Base-by-base conservation (phyloP, 2,329 filamentous ascomycete genomes). In the Fusarium chuoi region DNA sequence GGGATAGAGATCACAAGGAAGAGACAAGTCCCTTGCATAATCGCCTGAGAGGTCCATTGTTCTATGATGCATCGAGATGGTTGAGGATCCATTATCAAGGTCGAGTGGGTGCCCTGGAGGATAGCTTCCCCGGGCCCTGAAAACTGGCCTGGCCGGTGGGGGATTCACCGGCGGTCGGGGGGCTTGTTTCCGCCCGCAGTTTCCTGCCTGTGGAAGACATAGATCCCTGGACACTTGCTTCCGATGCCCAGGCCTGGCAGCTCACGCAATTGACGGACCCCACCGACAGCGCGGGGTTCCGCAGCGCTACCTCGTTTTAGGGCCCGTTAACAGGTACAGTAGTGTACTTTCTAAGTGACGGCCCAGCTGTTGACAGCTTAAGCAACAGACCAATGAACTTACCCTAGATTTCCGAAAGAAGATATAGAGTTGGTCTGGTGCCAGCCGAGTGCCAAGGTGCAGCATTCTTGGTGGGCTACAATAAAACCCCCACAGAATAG, bases 221-320 rank as follows among this genome's bases (percentile, higher is more conserved):
- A 33, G n/a, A n/a, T 33, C 45, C 39, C 62, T 28, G 6, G 41
- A 44, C 62, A 30, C 69, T 62, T 56, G 49, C 70, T 48, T 64
- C 49, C n/a, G n/a, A n/a, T n/a, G n/a, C 55, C n/a, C 15, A 49
- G 55, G 41, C 18, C 35, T 36, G 30, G 55, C n/a, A 20, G 68
- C 70, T 63, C 51, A 58, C 35, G 41, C 41, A 58, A 45, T 51
- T 58, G 62, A 49, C 54, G 59, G 30, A 36, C 33, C 52, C 63
- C 44, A 46, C 55, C 41, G 41, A 58, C 69, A 76, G 65, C 76
- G 76, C 77, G 76, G 76, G 76, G 75, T 78, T 73, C 65, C 56
- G 64, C 58, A 63, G 67, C 75, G 63, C 75, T 73, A 76, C 61
- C 58, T 69, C 61, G 55, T 49, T 35, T 57, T 71, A 73, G 70